Base-by-base conservation (phyloP, 306 rosid genomes). In the Mucuna pruriens region DNA sequence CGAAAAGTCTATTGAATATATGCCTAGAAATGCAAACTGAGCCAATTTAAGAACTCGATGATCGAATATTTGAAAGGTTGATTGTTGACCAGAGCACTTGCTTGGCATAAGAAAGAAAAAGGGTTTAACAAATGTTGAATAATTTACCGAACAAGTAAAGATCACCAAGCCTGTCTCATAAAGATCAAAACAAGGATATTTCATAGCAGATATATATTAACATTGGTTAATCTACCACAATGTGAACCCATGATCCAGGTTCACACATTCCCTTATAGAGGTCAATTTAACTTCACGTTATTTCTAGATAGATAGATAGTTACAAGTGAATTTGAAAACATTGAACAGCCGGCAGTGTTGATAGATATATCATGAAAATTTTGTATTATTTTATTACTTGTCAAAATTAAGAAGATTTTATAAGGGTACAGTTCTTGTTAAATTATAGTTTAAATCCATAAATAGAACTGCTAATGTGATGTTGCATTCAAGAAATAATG, bases 241-340 rank as follows among this genome's bases (percentile, higher is more conserved):
- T 68, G 40, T 52, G 67, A 65, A 52, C 9, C 54, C 54, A 49
- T 15, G 7, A 22, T 45, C 15, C 13, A 12, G 74, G 36, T 58
- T 58, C 65, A 11, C 36, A 23, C 1, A 55, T 8, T 8, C 36
- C 1, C 9, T 19, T 17, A 54, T 54, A 54, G 33, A 22, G 33
- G 31, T 57, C 64, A 60, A 60, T 51, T 52, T 13, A 15, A 29
- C 61, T 54, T 54, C 61, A 1, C 13, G 9, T 17, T 12, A 70
- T 58, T 75, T 63, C 80, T 76, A 62, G 80, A 61, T 44, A 4
- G 80, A 61, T 44, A 4, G 80, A 76, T 61, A 60, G 60, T 26
- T 60, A 40, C 71, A 60, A 26, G 31, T 48, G 57, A 29, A 23
- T 67, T 77, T 76, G 72, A 76, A 40, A 52, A 63, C 60, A 15